These are phyloP conservation scores for Oryza brachyantha DNA, from an alignment of 176 grass and related monocot species.

Conservation along the genomic window DNA sequence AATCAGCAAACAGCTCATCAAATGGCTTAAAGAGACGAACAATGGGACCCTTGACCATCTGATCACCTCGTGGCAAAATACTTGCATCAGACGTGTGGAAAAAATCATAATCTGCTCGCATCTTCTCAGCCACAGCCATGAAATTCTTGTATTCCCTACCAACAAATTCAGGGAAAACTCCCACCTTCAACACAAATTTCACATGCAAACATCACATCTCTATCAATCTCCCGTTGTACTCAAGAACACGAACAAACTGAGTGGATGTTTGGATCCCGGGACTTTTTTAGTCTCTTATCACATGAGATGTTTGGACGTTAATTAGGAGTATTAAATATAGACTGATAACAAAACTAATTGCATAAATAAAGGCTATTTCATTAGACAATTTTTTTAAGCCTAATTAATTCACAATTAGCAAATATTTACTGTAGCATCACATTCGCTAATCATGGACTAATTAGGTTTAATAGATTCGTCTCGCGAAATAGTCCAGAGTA, in stretches of 20 bases:
- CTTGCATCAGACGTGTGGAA: constrained; percentile 63
- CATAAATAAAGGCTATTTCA: no score
- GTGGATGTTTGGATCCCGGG: no score
- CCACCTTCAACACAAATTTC: constrained; percentile 53
- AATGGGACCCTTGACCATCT: constrained; percentile 40
- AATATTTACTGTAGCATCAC: no score
- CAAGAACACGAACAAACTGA: background rate
- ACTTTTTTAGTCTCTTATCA: no score
- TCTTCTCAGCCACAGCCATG: constrained; percentile 52
- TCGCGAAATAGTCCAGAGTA: no score
- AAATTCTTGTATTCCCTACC: constrained; percentile 75
- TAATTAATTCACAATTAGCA: no score
- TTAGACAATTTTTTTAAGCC: no score
- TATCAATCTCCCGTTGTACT: background rate
- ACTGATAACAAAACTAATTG: no score
- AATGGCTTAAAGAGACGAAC: constrained; percentile 93
- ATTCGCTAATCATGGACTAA: no score
- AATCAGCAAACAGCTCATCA: constrained; percentile 87
- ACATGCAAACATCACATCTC: background rate
- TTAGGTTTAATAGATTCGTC: no score
- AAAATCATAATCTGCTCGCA: constrained; percentile 74
- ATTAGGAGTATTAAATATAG: no score
- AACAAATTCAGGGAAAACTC: constrained; percentile 75
- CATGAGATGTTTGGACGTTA: no score
- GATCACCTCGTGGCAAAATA: constrained; percentile 69